phyloP scores from a whole-genome alignment of 441 rosid species.

The Erodium texanum region DNA sequence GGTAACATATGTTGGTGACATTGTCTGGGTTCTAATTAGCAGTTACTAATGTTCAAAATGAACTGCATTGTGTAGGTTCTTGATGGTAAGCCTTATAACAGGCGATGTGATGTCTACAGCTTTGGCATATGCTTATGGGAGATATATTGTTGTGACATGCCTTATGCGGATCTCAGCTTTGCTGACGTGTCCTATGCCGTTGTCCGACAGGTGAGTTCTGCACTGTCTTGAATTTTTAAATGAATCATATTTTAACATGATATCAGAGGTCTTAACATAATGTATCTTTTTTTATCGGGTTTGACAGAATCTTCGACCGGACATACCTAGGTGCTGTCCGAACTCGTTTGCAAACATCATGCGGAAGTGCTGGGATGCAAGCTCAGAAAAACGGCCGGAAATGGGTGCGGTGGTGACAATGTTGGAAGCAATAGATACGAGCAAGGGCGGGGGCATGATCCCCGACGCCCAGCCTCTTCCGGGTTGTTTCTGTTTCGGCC shows the following conservation, averaged over 20 bases:
- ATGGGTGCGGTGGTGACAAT: constrained; percentile 87
- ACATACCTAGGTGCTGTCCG: constrained; percentile 94
- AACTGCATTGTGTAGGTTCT: constrained; percentile 48
- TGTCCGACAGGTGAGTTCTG: constrained; percentile 72
- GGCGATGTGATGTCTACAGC: constrained; percentile 94
- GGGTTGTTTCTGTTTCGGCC: constrained; percentile 79
- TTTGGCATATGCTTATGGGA: constrained; percentile 97
- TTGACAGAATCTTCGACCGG: constrained; percentile 81
- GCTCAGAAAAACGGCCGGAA: constrained; percentile 84
- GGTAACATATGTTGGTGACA: constrained; percentile 31
- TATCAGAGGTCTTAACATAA: too few species aligned
- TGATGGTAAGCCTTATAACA: constrained; percentile 78
- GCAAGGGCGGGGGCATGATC: constrained; percentile 97
- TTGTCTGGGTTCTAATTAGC: background rate
- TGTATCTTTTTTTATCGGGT: too few species aligned
- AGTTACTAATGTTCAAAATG: background rate
- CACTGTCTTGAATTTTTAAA: too few species aligned
- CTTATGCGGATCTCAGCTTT: constrained; percentile 86
- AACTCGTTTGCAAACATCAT: constrained; percentile 75
- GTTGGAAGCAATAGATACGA: constrained; percentile 82
- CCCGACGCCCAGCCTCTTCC: constrained; percentile 60
- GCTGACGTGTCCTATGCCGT: constrained; percentile 89
- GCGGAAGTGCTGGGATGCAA: constrained; percentile 96
- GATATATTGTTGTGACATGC: constrained; percentile 97
- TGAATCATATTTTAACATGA: too few species aligned